Evolutionary conservation across 1,284 basidiomycete species (phyloP), one percentile per base, ranked within the genome.

Genomic region (Ganoderma lucidum): DNA sequence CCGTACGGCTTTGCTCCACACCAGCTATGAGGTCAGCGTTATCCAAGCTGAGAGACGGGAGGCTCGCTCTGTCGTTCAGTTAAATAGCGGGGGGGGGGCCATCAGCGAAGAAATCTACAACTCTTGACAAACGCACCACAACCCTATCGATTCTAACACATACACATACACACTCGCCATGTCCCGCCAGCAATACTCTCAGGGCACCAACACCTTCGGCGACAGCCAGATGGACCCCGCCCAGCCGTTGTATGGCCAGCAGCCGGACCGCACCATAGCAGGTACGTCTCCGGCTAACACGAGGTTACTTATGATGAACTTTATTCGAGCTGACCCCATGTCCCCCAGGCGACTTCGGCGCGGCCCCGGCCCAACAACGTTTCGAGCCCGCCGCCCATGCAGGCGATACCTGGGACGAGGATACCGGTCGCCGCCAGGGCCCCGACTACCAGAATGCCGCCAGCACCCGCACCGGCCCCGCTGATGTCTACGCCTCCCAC

Each of bases 401-500:
- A 9, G 56, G 56, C 30, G 32, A 58, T 28, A 37, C 9, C 1
- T n/a, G 5, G 56, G 3, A 39, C 35, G 45, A 48, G n/a, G n/a
- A 48, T 12, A 9, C 23, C n/a, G n/a, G n/a, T 8, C 45, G 9
- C n/a, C n/a, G 8, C 23, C 8, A 35, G 17, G 56, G 35, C 32
- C 32, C 5, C 17, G 15, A 19, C 17, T 6, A 37, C 56, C 56
- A 58, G 35, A 19, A 17, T 8, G 19, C 32, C 8, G 35, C 32
- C 32, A 58, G 6, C 1, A 28, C 15, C 12, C 12, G 53, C 44
- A 53, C 58, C 37, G 53, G 45, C 23, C 44, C 55, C 28, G 55
- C 37, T 1, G 66, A 48, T 30, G 30, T 63, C 62, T 67, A 58
- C 62, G 53, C 61, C 51, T 32, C 53, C 0, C 66, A 62, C 35